Conservation (phyloP, 345 rosid genomes). For the Citrus mangshanensis region DNA sequence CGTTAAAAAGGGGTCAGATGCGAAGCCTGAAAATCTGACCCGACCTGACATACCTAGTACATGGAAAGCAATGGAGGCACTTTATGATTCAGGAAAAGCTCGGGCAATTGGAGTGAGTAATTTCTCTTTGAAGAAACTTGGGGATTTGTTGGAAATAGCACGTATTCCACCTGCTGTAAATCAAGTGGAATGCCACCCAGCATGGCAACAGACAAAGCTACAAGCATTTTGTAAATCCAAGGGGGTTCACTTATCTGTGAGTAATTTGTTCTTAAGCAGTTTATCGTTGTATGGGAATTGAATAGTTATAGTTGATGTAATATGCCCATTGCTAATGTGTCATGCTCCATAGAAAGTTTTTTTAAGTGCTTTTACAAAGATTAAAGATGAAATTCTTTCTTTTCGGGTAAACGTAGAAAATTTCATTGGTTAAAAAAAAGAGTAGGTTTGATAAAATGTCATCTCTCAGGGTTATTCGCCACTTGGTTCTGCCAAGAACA, state of each 20-base stretch:
- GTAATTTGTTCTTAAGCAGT: slow-evolving; percentile 17
- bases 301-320: not conserved
- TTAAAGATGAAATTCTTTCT: not conserved
- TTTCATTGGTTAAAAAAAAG: too few species aligned
- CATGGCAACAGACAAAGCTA: slow-evolving; percentile 56
- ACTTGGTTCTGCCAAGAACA: slow-evolving; percentile 29
- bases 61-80: slow-evolving; percentile 56
- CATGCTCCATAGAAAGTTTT: not conserved
- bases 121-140: slow-evolving; percentile 42
- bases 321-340: not conserved
- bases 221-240: slow-evolving; percentile 54
- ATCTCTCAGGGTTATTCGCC: slow-evolving; percentile 42
- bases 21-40: slow-evolving; percentile 38
- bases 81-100: slow-evolving; percentile 46
- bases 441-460: not conserved
- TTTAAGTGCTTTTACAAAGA: not conserved
- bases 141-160: slow-evolving; percentile 30
- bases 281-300: not conserved
- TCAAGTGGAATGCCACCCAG: slow-evolving; percentile 64
- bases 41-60: slow-evolving; percentile 49
- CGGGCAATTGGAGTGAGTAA: slow-evolving; percentile 54
- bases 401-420: not conserved
- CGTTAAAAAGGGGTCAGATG: slow-evolving; percentile 44
- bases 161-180: slow-evolving; percentile 37
- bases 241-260: slow-evolving; percentile 58